Evolutionary conservation across 805 yeast genomes (phyloP), one percentile per base, ranked within the genome.

Genomic region (Schizosaccharomyces octosporus): DNA sequence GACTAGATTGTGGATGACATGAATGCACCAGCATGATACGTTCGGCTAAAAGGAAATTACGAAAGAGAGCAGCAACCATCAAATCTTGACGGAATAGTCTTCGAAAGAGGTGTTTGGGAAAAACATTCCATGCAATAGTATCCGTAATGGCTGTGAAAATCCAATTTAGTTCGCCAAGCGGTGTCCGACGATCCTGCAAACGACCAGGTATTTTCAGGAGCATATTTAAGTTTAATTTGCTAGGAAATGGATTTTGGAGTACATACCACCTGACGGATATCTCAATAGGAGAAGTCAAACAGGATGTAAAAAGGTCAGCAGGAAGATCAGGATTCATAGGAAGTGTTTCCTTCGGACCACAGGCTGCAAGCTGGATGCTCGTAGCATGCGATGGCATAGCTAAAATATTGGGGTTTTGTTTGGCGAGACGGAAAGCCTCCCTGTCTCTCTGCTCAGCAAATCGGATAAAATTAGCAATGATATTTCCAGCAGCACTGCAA

Each of bases 121-220:
- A 72, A 2, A 89, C 80, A 0, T 95, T 87, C 97, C 97, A 93
- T 1, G 98, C 98, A 61, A 93, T 90, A 0, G 97, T 90, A 71
- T 93, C 98, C 2, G 97, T 90, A 48, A 93, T 87, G 1, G 98
- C 97, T 1, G 97, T 93, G 72, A 90, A 93, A 42, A 93, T 90
- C 97, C 97, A 93, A 70, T 87, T 88, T 62, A 93, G 76, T 69
- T 93, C 98, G 43, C 98, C 98, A 55, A 93, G 73, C 0, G 97
- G 97, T 0, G 97, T 93, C 64, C 96, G 77, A 68, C 97, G 78
- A 69, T 93, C 98, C 2, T 95, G 85, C 59, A 88, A 74, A 64
- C 85, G 83, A 1, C 97, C 97, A 0, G 97, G 97, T 17, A 90
- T 86, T 43, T 79, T 78, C 48, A 89, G 72, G 64, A 75, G 78